Evolutionary conservation across 2,329 filamentous ascomycete genomes (phyloP), one percentile per base, ranked within the genome.

Genomic region (Hypoxylon sp.): DNA sequence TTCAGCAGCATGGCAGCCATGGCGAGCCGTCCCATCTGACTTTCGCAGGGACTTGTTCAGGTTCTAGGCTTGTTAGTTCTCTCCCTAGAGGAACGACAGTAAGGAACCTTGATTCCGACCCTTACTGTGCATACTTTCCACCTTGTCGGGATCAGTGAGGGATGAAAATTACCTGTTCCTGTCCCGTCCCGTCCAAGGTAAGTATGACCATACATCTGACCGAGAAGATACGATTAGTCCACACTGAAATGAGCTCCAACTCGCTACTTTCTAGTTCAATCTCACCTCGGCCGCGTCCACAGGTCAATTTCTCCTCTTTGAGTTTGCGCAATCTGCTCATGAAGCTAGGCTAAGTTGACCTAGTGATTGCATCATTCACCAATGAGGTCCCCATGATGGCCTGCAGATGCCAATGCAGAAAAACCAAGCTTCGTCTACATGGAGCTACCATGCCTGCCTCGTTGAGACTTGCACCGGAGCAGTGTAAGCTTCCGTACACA

Each of bases 321-420:
- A 68, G 24, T 56, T 64, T 62, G 32, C 62, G 52, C 55, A 39
- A 59, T 64, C 57, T 64, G 56, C 63, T 58, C 48, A 51, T 47
- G 35, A 62, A 62, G 47, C 64, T 67, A 68, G 50, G 19, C 29
- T 59, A 70, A 62, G 72, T 55, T 63, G 51, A 62, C 17, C 47
- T 58, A 35, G 56, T 75, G 69, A 67, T 65, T 66, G 52, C 29
- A 57, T 54, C 53, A 57, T 59, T 57, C 62, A 37, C 69, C 68
- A 74, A 72, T 75, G 53, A 66, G 62, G 42, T 56, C 55, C 32
- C 62, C 64, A 68, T 74, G 72, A 74, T 69, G 58, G 70, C 42
- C 63, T 72, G 73, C 73, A 75, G 68, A 67, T 68, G 61, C 52
- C 57, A 54, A 68, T 68, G 71, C 68, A 70, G 60, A 29, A 63